phyloP scores from a whole-genome alignment of 2,329 filamentous ascomycete genomes.

The Lachnellula arida region DNA sequence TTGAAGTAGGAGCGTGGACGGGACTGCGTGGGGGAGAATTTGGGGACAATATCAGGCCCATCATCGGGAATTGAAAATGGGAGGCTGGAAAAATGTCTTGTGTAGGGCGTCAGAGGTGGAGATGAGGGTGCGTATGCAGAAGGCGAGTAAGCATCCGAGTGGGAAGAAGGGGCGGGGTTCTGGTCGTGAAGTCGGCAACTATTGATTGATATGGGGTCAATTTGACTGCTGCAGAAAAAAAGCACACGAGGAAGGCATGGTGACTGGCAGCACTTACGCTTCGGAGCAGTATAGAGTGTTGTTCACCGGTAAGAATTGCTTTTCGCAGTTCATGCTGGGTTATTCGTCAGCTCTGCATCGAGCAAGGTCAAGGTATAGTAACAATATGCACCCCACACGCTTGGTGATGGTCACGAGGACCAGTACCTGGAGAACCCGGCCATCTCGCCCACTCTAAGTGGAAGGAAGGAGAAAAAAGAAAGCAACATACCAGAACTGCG shows the following conservation, averaged over 20 bases:
- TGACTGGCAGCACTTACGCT: conserved; percentile 42
- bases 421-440: conserved; percentile 9
- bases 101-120: conserved; percentile 31
- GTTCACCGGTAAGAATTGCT: conserved; percentile 57
- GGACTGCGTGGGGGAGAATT: conserved; percentile 58
- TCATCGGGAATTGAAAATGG: conserved; percentile 39
- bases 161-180: conserved; percentile 12
- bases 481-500: conserved; percentile 57
- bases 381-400: conserved; percentile 23
- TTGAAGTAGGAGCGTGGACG: conserved; percentile 52
- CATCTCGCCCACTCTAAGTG: background rate
- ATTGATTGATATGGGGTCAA: conserved; percentile 1
- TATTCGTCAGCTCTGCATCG: conserved; percentile 20
- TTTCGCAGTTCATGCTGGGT: conserved; percentile 60
- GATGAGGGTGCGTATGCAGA: conserved; percentile 20
- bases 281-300: conserved; percentile 61
- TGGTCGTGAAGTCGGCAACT: conserved; percentile 30
- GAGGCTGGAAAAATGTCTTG: conserved; percentile 31
- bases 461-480: conserved; percentile 5
- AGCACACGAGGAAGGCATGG: background rate
- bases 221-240: conserved; percentile 21
- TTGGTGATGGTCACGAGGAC: conserved; percentile 4
- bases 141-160: conserved; percentile 14
- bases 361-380: background rate
- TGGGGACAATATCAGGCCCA: conserved; percentile 60